phyloP scores from a whole-genome alignment of 257 asterid species.

The Rehmannia glutinosa region DNA sequence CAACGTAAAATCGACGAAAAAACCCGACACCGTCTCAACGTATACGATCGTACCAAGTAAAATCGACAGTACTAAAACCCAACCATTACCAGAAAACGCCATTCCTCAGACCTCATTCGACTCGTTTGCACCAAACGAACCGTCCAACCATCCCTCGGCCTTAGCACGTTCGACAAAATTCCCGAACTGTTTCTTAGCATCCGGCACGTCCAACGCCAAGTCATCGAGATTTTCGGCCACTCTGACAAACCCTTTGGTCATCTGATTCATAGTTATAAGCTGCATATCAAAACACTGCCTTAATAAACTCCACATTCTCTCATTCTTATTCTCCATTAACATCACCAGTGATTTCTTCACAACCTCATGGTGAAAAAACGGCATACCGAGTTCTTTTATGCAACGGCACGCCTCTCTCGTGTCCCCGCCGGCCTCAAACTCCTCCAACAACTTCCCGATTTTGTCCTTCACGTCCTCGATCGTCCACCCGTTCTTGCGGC shows the following conservation, averaged over 20 bases:
- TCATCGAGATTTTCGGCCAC: slow-evolving; percentile 75
- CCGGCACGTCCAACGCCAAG: slow-evolving; percentile 87
- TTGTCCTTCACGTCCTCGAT: slow-evolving; percentile 86
- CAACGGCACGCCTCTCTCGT: slow-evolving; percentile 77
- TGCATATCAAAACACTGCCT: slow-evolving; percentile 69
- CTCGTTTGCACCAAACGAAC: slow-evolving; percentile 34
- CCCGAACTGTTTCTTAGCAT: slow-evolving; percentile 62
- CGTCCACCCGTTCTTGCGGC: slow-evolving; percentile 58
- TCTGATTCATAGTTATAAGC: slow-evolving; percentile 70
- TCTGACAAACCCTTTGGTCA: slow-evolving; percentile 74
- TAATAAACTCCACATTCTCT: slow-evolving; percentile 61
- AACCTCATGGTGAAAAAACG: slow-evolving; percentile 92
- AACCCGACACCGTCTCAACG: no score
- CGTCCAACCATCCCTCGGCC: slow-evolving; percentile 73
- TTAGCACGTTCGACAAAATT: slow-evolving; percentile 42
- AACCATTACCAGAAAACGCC: no score
- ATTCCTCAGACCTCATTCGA: slow-evolving; percentile 34
- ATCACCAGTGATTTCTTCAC: slow-evolving; percentile 68
- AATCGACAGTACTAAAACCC: no score
- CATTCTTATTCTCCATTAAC: slow-evolving; percentile 70
- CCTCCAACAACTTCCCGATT: slow-evolving; percentile 63
- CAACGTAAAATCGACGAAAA: no score
- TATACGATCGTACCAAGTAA: no score
- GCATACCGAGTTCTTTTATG: slow-evolving; percentile 90
- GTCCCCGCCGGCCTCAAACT: slow-evolving; percentile 79